Base-by-base conservation (phyloP, 345 rosid genomes). In the Physaria fendleri region DNA sequence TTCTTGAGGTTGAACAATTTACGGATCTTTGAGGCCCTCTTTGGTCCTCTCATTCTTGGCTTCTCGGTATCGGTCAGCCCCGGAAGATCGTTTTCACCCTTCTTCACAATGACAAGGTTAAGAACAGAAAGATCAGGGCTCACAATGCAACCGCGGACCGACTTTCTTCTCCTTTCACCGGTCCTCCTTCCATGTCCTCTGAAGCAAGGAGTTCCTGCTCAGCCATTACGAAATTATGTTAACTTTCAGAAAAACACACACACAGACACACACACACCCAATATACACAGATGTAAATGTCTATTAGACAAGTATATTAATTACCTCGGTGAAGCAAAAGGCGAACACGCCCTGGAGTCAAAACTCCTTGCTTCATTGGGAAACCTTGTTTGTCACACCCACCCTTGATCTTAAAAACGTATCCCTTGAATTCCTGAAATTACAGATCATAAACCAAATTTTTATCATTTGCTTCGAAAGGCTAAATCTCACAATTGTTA, bases 331-430 rank as follows among this genome's bases (percentile, higher is more conserved):
- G 79, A 54, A 85, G 87, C 77, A 85, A 76, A 59, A 89, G 87
- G 21, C 83, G 92, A 40, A 86, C 97, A 69, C 95, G 88, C 5
- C 92, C 92, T 9, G 87, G 80, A 51, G 97, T 84, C 20, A 84
- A 66, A 59, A 84, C 97, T 68, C 95, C 97, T 68, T 89, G 95
- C 73, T 89, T 84, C 95, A 84, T 84, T 18, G 97, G 92, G 54
- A 89, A 86, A 22, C 97, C 95, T 59, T 89, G 97, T 71, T 86
- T 86, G 76, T 86, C 92, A 17, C 92, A 89, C 17, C 97, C 97
- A 49, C 89, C 92, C 97, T 66, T 89, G 74, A 82, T 89, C 76
- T 86, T 86, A 63, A 86, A 89, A 2, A 89, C 76, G 25, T 89
- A 89, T 3, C 97, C 95, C 72, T 77, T 89, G 66, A 89, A 86